A percentile compares a stretch with the other conserved stretches of the same genome.
These are phyloP conservation scores for Coniella vitis DNA, from an alignment of 2,329 filamentous ascomycete genomes.

Conservation along the genomic window DNA sequence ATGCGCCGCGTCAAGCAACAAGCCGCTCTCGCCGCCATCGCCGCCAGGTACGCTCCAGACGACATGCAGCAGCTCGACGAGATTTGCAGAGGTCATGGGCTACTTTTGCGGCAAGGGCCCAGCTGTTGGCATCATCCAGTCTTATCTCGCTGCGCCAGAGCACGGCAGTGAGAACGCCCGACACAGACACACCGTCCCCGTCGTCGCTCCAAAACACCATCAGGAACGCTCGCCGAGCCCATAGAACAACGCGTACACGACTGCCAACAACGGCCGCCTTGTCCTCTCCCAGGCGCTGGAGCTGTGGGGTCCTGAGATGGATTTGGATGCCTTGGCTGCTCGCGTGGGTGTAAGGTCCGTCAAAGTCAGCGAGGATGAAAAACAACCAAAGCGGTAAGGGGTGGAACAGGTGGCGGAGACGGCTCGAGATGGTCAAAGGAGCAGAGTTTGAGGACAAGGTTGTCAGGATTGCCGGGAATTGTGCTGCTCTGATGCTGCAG, in stretches of 20 bases:
- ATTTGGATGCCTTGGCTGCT: too few relatives aligned
- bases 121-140: neutral
- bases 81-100: too few relatives aligned
- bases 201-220: neutral
- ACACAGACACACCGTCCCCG: too few relatives aligned
- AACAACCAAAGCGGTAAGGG: too few relatives aligned
- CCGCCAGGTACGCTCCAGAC: too few relatives aligned
- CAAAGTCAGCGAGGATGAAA: too few relatives aligned
- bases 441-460: conserved; percentile 2
- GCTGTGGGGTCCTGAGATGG: conserved; percentile 3
- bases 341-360: too few relatives aligned
- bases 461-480: neutral
- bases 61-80: too few relatives aligned
- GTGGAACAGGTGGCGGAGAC: neutral
- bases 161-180: neutral
- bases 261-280: conserved; percentile 6
- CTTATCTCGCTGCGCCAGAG: too few relatives aligned
- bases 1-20: too few relatives aligned
- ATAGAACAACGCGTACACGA: conserved; percentile 7
- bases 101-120: neutral
- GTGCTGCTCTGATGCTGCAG: neutral
- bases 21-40: too few relatives aligned
- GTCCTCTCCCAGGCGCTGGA: conserved; percentile 1
- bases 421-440: neutral
- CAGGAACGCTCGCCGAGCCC: neutral